These are phyloP conservation scores for Vitellaria paradoxa DNA, from an alignment of 179 eudicot genomes.

Conservation along the genomic window DNA sequence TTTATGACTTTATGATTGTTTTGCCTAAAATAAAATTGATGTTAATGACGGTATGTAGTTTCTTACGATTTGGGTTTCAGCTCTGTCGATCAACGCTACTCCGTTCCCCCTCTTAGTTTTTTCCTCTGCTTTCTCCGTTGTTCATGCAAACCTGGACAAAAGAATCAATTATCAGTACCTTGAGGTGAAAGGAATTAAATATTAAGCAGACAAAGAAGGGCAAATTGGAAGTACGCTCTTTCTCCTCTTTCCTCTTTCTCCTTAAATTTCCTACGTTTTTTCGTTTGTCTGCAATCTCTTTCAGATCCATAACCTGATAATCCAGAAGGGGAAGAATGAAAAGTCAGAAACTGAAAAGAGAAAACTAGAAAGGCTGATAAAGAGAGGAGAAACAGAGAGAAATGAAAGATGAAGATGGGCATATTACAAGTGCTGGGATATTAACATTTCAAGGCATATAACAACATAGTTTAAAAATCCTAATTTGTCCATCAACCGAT, in stretches of 20 bases:
- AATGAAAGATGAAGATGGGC: background rate
- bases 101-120: slow-evolving; percentile 32
- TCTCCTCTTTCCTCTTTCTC: slow-evolving; percentile 76
- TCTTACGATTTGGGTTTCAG: too few species aligned
- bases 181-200: background rate
- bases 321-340: background rate
- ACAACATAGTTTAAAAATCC: background rate
- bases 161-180: background rate
- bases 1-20: too few species aligned
- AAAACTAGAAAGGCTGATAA: background rate
- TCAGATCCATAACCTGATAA: slow-evolving; percentile 33
- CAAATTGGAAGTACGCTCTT: slow-evolving; percentile 50
- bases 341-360: slow-evolving; percentile 2
- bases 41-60: too few species aligned
- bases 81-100: slow-evolving; percentile 5
- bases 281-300: slow-evolving; percentile 51
- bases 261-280: slow-evolving; percentile 52
- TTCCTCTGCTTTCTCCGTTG: slow-evolving; percentile 65
- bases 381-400: background rate
- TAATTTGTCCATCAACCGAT: background rate
- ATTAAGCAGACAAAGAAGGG: background rate
- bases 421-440: background rate
- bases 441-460: background rate
- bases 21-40: too few species aligned
- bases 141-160: slow-evolving; percentile 59